Base-by-base conservation (phyloP, 306 rosid species). In the Urtica urens region DNA sequence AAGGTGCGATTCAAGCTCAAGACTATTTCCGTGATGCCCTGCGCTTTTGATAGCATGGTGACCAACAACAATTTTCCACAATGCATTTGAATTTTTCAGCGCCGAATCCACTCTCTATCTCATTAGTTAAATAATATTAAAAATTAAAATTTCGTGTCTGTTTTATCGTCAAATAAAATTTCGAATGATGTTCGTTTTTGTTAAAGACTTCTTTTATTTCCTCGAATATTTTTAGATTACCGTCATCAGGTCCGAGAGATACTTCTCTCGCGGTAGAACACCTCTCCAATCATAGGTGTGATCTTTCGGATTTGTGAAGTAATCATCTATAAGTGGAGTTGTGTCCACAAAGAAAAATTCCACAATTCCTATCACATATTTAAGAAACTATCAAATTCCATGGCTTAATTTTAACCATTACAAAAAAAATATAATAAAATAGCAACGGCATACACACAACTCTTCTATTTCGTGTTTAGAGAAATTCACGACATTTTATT, bases 301-400 rank as follows among this genome's bases (percentile, higher is more conserved):
- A 0, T 70, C 68, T 33, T 23, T 23, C 13, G 95, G 88, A 13
- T 76, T 21, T 0, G 58, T 56, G 24, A 88, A 84, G 46, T 88
- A 81, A 4, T 58, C 16, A 5, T 88, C 77, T 7, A 58, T 71
- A 34, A 88, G 74, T 16, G 97, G 95, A 55, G 75, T 74, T 18
- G 95, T 88, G 67, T 88, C 97, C 71, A 88, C 90, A 45, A 88
- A 78, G 79, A 83, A 75, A 44, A 88, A 60, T 0, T 87, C 93
- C 34, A 63, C 86, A 62, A 65, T 41, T 58, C 47, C 96, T 83
- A 62, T 20, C 4, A 0, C 15, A 53, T 20, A 18, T 10, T 38
- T 14, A 24, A 16, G 30, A 1, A 58, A 43, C 21, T 12, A 8
- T 9, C 4, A 35, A 3, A 50, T 20, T 49, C 19, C 12, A 2